Evolutionary conservation across 108 stramenopile genomes (phyloP), one percentile per base, ranked within the genome.

Genomic region (Nitzschia inconspicua): DNA sequence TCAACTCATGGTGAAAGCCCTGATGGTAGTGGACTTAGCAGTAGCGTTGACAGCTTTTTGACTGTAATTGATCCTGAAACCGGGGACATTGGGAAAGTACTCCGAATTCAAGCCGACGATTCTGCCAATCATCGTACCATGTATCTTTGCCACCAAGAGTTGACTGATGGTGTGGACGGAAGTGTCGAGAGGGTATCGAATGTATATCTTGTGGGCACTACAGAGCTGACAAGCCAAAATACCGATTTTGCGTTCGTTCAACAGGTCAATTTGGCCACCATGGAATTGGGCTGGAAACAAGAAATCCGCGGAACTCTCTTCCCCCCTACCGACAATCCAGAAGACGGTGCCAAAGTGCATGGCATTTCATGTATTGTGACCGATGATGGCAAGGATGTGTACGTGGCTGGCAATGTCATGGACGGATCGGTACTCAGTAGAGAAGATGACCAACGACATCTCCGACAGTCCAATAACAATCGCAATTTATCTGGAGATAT

Each of bases 321-420:
- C n/a, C n/a, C n/a, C n/a, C 30, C 32, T 29, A 4, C 9, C 51
- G 23, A 73, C 58, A 64, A 60, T 67, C 25, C 57, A 67, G 46
- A 58, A 27, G 42, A 2, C 1, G 2, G 0, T 28, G 29, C 51
- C 8, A 41, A 58, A 27, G 71, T 78, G 19, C 71, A 56, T 44
- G 80, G 66, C 8, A 59, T 69, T 32, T 76, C 78, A n/a, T 86
- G 85, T 55, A 67, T 70, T 19, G 76, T 83, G 13, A 78, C 85
- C 1, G 70, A 69, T 19, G 79, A 76, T 70, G 85, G 74, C 8
- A 47, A 74, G 11, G 68, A 68, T 34, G 70, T 86, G 9, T 86
- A 72, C 43, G 39, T 80, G 39, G 80, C 79, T 22, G 84, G 84
- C 4, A 60, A 72, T 52, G 80, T 85, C 28, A 55, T 57, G 26